phyloP scores from a whole-genome alignment of 495 filamentous ascomycete species.

The Daldinia decipiens region DNA sequence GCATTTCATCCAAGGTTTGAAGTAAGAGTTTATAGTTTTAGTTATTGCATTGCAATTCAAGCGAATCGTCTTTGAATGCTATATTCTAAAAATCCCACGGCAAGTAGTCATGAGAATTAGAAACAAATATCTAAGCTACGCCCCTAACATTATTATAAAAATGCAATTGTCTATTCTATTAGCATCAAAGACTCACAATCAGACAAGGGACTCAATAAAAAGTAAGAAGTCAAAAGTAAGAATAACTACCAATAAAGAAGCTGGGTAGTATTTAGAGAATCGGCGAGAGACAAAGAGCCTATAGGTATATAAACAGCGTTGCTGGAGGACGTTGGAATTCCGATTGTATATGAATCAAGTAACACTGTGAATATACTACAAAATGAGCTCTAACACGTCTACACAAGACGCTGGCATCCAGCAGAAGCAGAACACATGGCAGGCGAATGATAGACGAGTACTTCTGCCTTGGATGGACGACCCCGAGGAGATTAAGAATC shows the following conservation, averaged over 20 bases:
- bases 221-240: background rate
- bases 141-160: background rate
- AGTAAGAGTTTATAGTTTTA: no score
- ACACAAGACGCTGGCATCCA: background rate
- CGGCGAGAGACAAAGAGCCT: slow-evolving; percentile 9
- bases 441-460: background rate
- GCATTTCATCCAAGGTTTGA: no score
- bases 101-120: background rate
- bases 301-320: slow-evolving; percentile 5
- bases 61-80: background rate
- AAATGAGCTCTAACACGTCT: slow-evolving; percentile 4
- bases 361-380: background rate
- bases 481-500: slow-evolving; percentile 21
- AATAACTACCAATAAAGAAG: background rate
- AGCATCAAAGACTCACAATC: background rate
- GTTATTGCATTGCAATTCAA: no score
- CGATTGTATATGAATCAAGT: background rate
- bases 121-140: background rate
- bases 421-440: background rate
- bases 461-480: slow-evolving; percentile 15
- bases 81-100: background rate
- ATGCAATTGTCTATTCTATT: background rate
- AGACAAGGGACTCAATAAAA: background rate
- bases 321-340: background rate
- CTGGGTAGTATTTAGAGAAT: background rate